Base-by-base conservation (phyloP, 2,329 filamentous ascomycete genomes). In the Phyllosticta paracitricarpa region DNA sequence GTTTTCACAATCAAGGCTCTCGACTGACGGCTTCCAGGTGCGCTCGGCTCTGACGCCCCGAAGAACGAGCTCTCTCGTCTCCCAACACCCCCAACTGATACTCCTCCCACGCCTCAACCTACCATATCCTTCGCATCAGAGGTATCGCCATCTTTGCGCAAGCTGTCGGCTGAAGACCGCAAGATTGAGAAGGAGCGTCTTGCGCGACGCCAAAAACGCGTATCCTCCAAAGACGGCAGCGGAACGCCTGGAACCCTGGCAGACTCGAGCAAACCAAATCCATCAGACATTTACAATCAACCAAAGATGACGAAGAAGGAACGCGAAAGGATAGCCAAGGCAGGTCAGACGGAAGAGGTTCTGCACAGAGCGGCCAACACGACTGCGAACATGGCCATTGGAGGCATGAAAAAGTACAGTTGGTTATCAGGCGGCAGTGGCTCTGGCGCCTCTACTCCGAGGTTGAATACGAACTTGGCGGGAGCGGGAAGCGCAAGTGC, bases 271-370 rank as follows among this genome's bases (percentile, higher is more conserved):
- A 48, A 48, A 48, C 40, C 40, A 7, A 48, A n/a, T n/a, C 40
- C 40, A 4, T 17, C 40, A 4, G 40, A 48, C 40, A 48, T 48
- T n/a, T 48, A 48, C 40, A 48, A 48, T n/a, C 40, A 48, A 48
- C 40, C 40, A n/a, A 81, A 85, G 3, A 81, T 89, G 58, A 89
- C 88, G 4, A 97, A 97, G 80, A 97, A 97, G 76, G 91, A 96
- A 72, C 81, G 88, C 70, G 90, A 87, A 73, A 88, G 86, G 65
- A 82, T 88, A 66, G 83, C 85, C n/a, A 87, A 90, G 63, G 79
- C 80, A 3, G 89, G 89, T 67, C 83, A 87, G 24, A 88, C 85
- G 0, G 90, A 95, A 69, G 88, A 88, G 19, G 87, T 87, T 62
- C 89, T 87, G 65, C 91, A 93, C 65, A 85, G 86, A 24, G 89